Percentiles rank a stretch among this genome's conserved stretches.
Conservation (phyloP, 805 yeast species). For the Starmerella vaccinii region DNA sequence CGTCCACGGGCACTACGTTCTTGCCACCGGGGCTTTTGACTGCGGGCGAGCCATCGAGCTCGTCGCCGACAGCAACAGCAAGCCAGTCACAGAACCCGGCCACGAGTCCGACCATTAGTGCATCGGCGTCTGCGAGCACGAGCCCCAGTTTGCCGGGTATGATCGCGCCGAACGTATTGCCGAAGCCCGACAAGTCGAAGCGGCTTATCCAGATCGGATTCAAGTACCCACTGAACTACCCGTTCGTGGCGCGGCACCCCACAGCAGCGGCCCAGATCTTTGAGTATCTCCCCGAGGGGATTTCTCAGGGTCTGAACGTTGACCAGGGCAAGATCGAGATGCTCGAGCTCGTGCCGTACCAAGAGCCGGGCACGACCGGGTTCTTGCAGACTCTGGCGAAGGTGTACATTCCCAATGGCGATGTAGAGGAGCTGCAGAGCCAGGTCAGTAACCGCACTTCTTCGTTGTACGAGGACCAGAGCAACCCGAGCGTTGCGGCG, state of each 20-base stretch:
- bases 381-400: slow-evolving; percentile 84
- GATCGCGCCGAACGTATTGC: slow-evolving; percentile 51
- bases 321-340: slow-evolving; percentile 42
- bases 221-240: slow-evolving; percentile 67
- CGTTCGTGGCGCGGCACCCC: slow-evolving; percentile 64
- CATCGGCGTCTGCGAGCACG: slow-evolving; percentile 4
- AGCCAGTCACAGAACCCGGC: slow-evolving; percentile 6
- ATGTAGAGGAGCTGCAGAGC: slow-evolving; percentile 41
- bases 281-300: slow-evolving; percentile 68
- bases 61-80: slow-evolving; percentile 24
- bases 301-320: slow-evolving; percentile 50
- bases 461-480: slow-evolving; percentile 44
- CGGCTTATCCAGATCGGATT: slow-evolving; percentile 66
- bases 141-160: slow-evolving; percentile 45
- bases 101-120: background rate
- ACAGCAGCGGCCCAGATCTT: slow-evolving; percentile 76
- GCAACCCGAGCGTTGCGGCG: slow-evolving; percentile 43
- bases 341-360: slow-evolving; percentile 63
- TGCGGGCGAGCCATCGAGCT: slow-evolving; percentile 26
- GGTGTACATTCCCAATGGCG: slow-evolving; percentile 60
- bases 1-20: slow-evolving; percentile 32
- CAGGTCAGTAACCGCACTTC: slow-evolving; percentile 46
- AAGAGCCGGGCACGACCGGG: slow-evolving; percentile 38
- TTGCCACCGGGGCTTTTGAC: slow-evolving; percentile 38
- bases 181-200: slow-evolving; percentile 29